Base-by-base conservation (phyloP, 2,329 filamentous ascomycete genomes). In the Ramularia collo-cygni region DNA sequence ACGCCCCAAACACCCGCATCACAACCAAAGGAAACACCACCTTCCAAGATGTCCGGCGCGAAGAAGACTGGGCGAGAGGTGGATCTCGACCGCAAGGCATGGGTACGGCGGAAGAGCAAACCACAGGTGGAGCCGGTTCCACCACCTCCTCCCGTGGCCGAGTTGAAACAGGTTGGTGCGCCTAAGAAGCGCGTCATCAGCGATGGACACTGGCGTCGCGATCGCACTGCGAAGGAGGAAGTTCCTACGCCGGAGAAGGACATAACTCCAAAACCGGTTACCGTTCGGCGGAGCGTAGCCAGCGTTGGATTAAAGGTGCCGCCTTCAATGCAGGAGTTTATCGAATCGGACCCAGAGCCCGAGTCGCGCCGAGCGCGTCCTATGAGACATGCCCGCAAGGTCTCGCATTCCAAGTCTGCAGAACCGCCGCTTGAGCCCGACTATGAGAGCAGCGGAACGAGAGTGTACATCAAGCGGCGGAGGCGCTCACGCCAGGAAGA, bases 151-250 rank as follows among this genome's bases (percentile, higher is more conserved):
- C 64, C 64, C 42, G 61, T 69, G 35, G 59, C 64, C 9, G 69
- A 72, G 7, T 62, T 61, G 44, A 68, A 58, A 58, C 68, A 64
- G 53, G 71, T 64, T 58, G 78, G 71, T 35, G 77, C 85, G 32
- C 90, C 90, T 12, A 88, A 86, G 66, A 95, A 94, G 71, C 79
- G 89, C 48, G 86, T 96, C 38, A 79, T 95, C 46, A 95, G 89
- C 60, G 90, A 96, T 65, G 83, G 85, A 39, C 85, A 95, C 65
- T 96, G 90, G 85, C 52, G 59, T 17, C 56, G 55, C 38, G 60
- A 63, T 40, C 51, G 53, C 12, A 41, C 48, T 9, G 37, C 47
- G 18, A 56, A 52, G 30, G 48, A 51, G 29, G 49, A 53, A 30
- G 28, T 40, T n/a, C 36, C 44, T 9, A 50, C 40, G 14, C 51